Base-by-base conservation (phyloP, 73 alveolate species). In the Paramecium biaurelia region DNA sequence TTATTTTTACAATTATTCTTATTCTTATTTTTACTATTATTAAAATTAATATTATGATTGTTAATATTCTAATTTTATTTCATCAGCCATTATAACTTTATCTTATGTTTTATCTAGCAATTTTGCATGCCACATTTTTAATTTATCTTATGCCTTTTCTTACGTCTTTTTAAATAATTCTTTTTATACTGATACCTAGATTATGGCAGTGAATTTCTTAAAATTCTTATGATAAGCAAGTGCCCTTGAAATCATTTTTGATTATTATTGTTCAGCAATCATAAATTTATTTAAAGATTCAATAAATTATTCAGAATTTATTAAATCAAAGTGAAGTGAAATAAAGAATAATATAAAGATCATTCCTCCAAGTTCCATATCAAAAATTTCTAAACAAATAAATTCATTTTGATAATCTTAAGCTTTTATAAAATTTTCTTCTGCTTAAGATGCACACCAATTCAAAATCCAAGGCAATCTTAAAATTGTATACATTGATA, bases 111-210 rank as follows among this genome's bases (percentile, higher is more conserved):
- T 41, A 79, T 79, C 90, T 1, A 79, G 72, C 47, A 79, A 45
- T 24, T 79, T 79, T 11, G 70, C 45, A 79, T 79, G 90, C 90
- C 90, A 79, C 15, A 45, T 79, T 21, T 79, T 79, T 45, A 79
- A 43, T 43, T 79, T 79, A 9, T 38, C 90, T 23, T 79, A 23
- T 3, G 90, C 74, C 12, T 45, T 79, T n/a, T 79, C 37, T 79
- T 79, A 47, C 0, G 56, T 79, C 4, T 24, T 37, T 20, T 79
- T 30, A 47, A 79, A 79, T 24, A 79, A 5, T 79, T 10, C 74
- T 79, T 79, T 79, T 47, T 79, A 42, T 8, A 21, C 74, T 18
- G 47, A 23, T 2, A 24, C 90, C 18, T 79, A 20, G 1, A 79
- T 24, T 1, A 79, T 79, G 24, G 70, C 70, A 15, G 47, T 45